Percentiles rank a stretch among this genome's conserved stretches.
Evolutionary conservation across 179 eudicot species (phyloP).

Genomic region (Heliamphora pulchella): DNA sequence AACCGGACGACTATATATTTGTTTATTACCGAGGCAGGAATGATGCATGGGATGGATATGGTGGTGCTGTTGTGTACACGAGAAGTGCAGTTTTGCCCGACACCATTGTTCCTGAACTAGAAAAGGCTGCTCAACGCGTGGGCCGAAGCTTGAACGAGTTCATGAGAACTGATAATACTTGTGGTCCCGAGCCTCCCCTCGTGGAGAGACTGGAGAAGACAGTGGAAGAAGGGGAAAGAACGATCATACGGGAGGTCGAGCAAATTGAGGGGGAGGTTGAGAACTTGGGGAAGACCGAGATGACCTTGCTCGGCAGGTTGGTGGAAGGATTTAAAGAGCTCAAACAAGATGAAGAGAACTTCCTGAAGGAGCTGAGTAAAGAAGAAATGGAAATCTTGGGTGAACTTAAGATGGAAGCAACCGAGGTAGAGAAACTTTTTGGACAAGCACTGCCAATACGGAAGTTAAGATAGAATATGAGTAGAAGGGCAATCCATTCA

Average conservation of each 20-base stretch:
- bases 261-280: constrained; percentile 71
- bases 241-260: constrained; percentile 70
- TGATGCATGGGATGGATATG: constrained; percentile 99
- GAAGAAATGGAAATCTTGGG: constrained; percentile 80
- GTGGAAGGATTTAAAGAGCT: constrained; percentile 73
- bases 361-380: constrained; percentile 56
- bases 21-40: constrained; percentile 86
- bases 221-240: constrained; percentile 80
- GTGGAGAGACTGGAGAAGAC: constrained; percentile 50
- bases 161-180: constrained; percentile 69
- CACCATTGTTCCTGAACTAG: constrained; percentile 63
- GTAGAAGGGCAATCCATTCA: no score
- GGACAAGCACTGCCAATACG: constrained; percentile 74
- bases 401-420: constrained; percentile 78
- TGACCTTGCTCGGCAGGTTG: constrained; percentile 52
- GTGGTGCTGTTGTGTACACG: constrained; percentile 87
- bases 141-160: constrained; percentile 74
- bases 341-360: constrained; percentile 61
- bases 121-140: constrained; percentile 61
- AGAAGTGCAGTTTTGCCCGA: constrained; percentile 75
- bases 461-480: constrained; percentile 47
- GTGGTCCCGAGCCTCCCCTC: constrained; percentile 72
- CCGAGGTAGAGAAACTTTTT: constrained; percentile 76
- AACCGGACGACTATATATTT: constrained; percentile 82
- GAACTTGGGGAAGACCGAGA: constrained; percentile 58